A percentile compares a stretch with the other conserved stretches of the same genome.
Evolutionary conservation across 2,329 filamentous ascomycete species (phyloP).

Genomic region (Cordyceps javanica): DNA sequence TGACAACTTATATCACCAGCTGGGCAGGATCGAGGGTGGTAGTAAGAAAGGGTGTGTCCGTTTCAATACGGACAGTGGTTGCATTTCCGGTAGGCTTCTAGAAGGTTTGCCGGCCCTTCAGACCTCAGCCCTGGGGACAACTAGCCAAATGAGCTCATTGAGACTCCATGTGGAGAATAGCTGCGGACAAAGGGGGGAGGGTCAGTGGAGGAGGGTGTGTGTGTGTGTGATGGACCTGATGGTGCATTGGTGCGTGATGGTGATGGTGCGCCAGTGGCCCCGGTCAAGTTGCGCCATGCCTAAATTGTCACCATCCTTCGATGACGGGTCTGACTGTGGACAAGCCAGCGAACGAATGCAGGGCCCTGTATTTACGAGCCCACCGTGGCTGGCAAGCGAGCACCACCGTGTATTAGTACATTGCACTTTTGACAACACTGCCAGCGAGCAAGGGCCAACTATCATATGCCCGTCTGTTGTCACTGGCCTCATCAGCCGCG

Average conservation of each 20-base stretch:
- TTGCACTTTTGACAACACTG: not conserved
- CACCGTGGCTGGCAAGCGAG: not conserved
- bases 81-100: slow-evolving; percentile 10
- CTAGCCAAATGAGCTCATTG: slow-evolving; percentile 8
- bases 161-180: slow-evolving; percentile 4
- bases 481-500: slow-evolving; percentile 8
- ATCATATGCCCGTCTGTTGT: not conserved
- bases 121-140: slow-evolving; percentile 4
- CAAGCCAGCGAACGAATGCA: slow-evolving; percentile 1
- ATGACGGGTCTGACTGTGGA: not conserved
- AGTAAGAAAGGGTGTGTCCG: slow-evolving; percentile 1
- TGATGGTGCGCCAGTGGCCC: not conserved
- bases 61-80: not conserved
- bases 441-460: not conserved
- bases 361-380: slow-evolving; percentile 1
- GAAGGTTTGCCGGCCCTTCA: not conserved
- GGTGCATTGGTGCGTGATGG: not conserved
- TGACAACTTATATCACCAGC: slow-evolving; percentile 11
- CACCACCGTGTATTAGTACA: not conserved
- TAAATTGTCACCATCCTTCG: slow-evolving; percentile 8
- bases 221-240: not conserved
- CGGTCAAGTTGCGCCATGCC: not conserved
- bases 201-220: not conserved
- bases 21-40: slow-evolving; percentile 6
- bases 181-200: not conserved